phyloP scores from a whole-genome alignment of 352 stramenopile genomes.

The Pythium dissimile region DNA sequence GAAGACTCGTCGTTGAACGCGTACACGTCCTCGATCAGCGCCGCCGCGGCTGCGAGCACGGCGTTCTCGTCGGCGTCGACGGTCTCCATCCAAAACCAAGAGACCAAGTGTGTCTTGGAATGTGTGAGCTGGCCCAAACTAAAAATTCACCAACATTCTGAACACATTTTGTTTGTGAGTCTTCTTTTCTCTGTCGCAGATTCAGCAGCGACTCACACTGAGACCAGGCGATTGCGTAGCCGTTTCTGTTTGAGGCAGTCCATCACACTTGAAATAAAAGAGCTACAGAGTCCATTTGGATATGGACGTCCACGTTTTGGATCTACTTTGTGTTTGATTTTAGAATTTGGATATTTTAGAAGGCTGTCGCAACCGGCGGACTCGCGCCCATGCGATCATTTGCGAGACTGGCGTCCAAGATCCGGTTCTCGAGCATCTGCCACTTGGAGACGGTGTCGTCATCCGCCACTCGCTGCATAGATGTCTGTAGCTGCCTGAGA shows the following conservation, averaged over 20 bases:
- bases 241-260: too few species aligned
- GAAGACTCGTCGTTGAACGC: background rate
- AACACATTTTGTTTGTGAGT: background rate
- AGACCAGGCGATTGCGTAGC: too few species aligned
- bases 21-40: background rate
- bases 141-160: background rate
- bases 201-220: too few species aligned
- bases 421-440: background rate
- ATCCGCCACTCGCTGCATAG: background rate
- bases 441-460: background rate
- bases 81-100: background rate
- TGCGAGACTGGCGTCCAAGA: background rate
- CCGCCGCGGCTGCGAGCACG: background rate
- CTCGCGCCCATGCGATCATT: too few species aligned
- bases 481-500: background rate
- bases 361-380: too few species aligned
- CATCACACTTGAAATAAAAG: too few species aligned
- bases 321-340: too few species aligned
- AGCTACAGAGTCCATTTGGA: too few species aligned
- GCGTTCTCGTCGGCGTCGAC: background rate
- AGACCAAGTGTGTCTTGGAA: background rate
- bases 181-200: too few species aligned
- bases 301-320: too few species aligned
- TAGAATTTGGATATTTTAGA: too few species aligned
- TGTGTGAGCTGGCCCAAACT: background rate